Conservation (phyloP, 129 eudicot species). For the Ambrosia artemisiifolia region DNA sequence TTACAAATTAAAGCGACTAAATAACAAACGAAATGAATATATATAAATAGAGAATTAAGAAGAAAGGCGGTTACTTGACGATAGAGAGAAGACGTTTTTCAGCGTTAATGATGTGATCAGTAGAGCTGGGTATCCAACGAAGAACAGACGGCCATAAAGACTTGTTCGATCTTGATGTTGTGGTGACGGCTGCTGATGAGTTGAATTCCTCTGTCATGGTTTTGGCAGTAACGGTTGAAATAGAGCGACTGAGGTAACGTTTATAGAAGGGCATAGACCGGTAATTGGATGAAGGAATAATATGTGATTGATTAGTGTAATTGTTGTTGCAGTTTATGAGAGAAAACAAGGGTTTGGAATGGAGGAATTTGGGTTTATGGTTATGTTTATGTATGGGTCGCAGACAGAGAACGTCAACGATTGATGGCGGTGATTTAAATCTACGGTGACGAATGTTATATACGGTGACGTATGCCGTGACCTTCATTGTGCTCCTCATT, state of each 20-base stretch:
- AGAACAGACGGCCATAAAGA: constrained; percentile 49
- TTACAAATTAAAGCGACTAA: background rate
- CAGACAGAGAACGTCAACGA: constrained; percentile 28
- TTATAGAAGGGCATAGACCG: constrained; percentile 6
- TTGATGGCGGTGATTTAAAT: constrained; percentile 16
- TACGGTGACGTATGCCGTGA: constrained; percentile 17
- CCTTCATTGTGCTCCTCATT: background rate
- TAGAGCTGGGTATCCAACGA: constrained; percentile 83
- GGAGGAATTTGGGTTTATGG: constrained; percentile 16
- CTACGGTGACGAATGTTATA: background rate
- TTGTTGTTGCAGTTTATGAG: background rate
- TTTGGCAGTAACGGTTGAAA: constrained; percentile 19
- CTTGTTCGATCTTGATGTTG: constrained; percentile 25
- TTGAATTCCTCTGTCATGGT: constrained; percentile 53
- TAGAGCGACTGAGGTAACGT: constrained; percentile 2
- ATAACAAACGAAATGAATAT: background rate
- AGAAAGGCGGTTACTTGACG: constrained; percentile 56
- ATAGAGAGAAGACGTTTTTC: constrained; percentile 89
- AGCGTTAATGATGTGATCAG: constrained; percentile 86
- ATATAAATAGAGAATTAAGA: background rate
- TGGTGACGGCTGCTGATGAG: constrained; percentile 27
- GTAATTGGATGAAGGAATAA: background rate
- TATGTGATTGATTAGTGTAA: background rate
- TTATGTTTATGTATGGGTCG: background rate
- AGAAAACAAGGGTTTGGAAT: background rate